Evolutionary conservation across 192 early-diverging fungal species (phyloP).

Genomic region (Umbelopsis ramanniana): DNA sequence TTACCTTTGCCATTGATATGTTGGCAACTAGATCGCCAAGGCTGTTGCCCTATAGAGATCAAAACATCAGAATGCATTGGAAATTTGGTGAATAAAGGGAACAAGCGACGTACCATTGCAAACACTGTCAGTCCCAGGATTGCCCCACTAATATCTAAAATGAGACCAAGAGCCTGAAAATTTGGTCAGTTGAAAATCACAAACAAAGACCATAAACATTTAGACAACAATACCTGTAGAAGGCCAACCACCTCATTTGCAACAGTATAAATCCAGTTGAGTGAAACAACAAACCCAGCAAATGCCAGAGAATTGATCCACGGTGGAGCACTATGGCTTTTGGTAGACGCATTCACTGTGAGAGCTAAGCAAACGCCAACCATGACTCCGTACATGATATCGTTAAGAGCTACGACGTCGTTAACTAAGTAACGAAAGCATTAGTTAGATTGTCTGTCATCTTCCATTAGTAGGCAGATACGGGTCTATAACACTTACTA

Average conservation of each 20-base stretch:
- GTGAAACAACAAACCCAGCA: constrained; percentile 74
- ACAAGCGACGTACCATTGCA: constrained; percentile 63
- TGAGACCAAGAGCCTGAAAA: constrained; percentile 65
- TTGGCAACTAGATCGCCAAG: constrained; percentile 92
- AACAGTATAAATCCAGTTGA: constrained; percentile 85
- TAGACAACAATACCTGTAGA: constrained; percentile 50
- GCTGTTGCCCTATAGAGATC: constrained; percentile 66
- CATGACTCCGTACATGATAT: constrained; percentile 31
- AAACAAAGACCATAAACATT: not conserved
- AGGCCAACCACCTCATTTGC: constrained; percentile 89
- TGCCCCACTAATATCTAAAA: constrained; percentile 80
- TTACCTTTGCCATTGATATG: constrained; percentile 76
- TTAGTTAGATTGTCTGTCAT: not conserved
- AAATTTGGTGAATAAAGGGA: not conserved
- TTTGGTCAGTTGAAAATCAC: not conserved
- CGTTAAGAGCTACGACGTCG: constrained; percentile 22
- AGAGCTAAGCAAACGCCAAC: constrained; percentile 37
- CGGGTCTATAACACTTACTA: constrained; percentile 32
- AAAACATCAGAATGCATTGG: not conserved
- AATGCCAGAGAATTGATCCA: constrained; percentile 54
- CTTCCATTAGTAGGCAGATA: too few relatives aligned
- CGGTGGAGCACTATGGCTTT: constrained; percentile 42
- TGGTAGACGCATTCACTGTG: constrained; percentile 32
- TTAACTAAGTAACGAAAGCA: constrained; percentile 26
- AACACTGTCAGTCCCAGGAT: constrained; percentile 84